These are phyloP conservation scores for Metschnikowia similis DNA, from an alignment of 805 yeast genomes.

Conservation along the genomic window DNA sequence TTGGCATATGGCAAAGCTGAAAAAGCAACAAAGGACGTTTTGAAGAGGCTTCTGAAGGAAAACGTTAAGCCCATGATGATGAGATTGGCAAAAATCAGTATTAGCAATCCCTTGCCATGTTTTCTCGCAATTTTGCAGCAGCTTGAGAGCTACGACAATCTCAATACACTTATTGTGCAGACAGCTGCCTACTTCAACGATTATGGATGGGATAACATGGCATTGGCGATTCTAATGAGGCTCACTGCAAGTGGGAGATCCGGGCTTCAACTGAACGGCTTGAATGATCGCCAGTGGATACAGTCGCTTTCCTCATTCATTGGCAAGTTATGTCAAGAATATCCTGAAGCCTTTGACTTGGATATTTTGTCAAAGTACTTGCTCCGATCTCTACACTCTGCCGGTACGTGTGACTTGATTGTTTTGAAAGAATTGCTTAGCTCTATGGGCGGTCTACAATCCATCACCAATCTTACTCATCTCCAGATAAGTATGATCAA, in stretches of 20 bases:
- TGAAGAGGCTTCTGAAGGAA: conserved; percentile 79
- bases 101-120: conserved; percentile 75
- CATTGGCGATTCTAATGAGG: conserved; percentile 67
- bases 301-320: conserved; percentile 77
- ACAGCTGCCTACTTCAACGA: conserved; percentile 71
- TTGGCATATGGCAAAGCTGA: conserved; percentile 63
- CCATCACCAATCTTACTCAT: conserved; percentile 60
- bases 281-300: conserved; percentile 79
- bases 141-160: conserved; percentile 87
- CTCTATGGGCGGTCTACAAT: conserved; percentile 76
- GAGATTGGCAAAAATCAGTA: conserved; percentile 64
- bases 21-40: conserved; percentile 69
- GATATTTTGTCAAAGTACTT: conserved; percentile 57
- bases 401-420: conserved; percentile 56
- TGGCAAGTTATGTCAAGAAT: conserved; percentile 60
- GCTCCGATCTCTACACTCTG: conserved; percentile 57
- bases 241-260: conserved; percentile 62
- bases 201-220: conserved; percentile 82
- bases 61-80: conserved; percentile 72
- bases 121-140: conserved; percentile 69
- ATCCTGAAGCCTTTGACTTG: conserved; percentile 53
- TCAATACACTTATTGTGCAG: conserved; percentile 69
- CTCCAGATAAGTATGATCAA: conserved; percentile 63
- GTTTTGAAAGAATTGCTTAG: conserved; percentile 63
- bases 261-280: conserved; percentile 70